Conservation (phyloP, 805 yeast genomes). For the Candida fluviatilis region DNA sequence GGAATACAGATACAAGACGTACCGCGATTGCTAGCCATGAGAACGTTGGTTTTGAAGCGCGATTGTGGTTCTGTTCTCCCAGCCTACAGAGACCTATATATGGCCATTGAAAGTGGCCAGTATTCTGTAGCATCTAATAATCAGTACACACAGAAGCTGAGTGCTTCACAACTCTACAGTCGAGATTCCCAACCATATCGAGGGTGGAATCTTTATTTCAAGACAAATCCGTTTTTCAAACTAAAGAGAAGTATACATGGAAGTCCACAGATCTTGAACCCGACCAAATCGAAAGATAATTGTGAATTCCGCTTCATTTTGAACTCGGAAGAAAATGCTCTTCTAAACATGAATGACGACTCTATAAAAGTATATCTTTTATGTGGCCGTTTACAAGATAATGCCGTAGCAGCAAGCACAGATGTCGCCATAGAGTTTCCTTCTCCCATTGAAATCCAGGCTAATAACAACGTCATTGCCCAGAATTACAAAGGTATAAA, state of each 20-base stretch:
- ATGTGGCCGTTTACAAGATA: constrained; percentile 39
- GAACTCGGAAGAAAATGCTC: constrained; percentile 34
- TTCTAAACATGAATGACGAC: constrained; percentile 20
- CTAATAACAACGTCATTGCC: constrained; percentile 55
- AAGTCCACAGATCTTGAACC: constrained; percentile 44
- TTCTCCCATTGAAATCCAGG: constrained; percentile 58
- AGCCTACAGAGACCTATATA: constrained; percentile 23
- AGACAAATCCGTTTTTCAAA: constrained; percentile 53
- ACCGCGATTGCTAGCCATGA: constrained; percentile 39
- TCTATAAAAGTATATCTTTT: constrained; percentile 44
- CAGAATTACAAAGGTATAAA: constrained; percentile 59
- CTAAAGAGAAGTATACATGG: constrained; percentile 44
- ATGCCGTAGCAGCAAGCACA: constrained; percentile 14
- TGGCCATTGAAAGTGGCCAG: constrained; percentile 26
- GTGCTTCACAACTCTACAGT: constrained; percentile 1
- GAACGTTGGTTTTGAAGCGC: constrained; percentile 39
- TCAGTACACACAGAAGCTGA: constrained; percentile 2
- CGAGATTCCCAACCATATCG: constrained; percentile 14
- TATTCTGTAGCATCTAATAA: constrained; percentile 8
- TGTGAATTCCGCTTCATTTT: constrained; percentile 37
- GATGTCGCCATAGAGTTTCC: constrained; percentile 60
- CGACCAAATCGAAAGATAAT: constrained; percentile 43
- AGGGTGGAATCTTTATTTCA: constrained; percentile 45
- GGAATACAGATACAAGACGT: constrained; percentile 38
- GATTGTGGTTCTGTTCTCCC: constrained; percentile 33